Evolutionary conservation across 2,329 filamentous ascomycete genomes (phyloP), one percentile per base, ranked within the genome.

Genomic region (Colletotrichum sp.): DNA sequence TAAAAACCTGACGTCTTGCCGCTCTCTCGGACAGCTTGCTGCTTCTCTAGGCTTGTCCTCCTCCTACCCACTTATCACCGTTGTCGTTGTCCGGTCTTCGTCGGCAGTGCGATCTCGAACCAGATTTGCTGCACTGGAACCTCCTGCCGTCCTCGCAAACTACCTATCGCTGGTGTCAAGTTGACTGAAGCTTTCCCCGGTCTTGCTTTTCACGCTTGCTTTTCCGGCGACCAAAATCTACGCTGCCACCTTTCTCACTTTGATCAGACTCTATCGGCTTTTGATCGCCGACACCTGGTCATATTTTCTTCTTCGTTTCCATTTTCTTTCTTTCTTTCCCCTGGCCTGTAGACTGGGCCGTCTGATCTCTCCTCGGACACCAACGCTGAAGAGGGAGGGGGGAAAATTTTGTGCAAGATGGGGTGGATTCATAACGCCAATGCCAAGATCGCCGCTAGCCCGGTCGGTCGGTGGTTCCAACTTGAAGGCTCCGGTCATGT

Each of bases 401-500:
- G n/a, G 30, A 65, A 60, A 60, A 81, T 74, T 58, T 55, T 28
- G 38, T 72, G 30, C 57, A 67, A 57, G 58, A 90, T 90, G 88
- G 84, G 82, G 79, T 90, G 88, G 88, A 81, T 87, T 69, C 84
- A 91, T 16, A 86, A 81, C 6, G 80, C 87, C 82, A 92, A 93
- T 82, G 80, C 81, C 77, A 88, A 86, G 76, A 89, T 96, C 79
- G 94, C 94, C 76, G 86, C 85, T 77, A 93, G 92, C 82, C 83
- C 88, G 38, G 89, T 95, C 75, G 94, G 94, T 77, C 88, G 89
- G 79, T 94, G 93, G 87, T 98, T 98, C 86, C 91, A 92, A 79
- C 91, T 98, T 55, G 95, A 98, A 77, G 94, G 94, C 78, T 95
- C 91, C 52, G 95, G 95, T 80, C 94, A 96, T 90, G 94, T 95